Evolutionary conservation across 495 filamentous ascomycete genomes (phyloP).

Genomic region (Xylaria intraflava): DNA sequence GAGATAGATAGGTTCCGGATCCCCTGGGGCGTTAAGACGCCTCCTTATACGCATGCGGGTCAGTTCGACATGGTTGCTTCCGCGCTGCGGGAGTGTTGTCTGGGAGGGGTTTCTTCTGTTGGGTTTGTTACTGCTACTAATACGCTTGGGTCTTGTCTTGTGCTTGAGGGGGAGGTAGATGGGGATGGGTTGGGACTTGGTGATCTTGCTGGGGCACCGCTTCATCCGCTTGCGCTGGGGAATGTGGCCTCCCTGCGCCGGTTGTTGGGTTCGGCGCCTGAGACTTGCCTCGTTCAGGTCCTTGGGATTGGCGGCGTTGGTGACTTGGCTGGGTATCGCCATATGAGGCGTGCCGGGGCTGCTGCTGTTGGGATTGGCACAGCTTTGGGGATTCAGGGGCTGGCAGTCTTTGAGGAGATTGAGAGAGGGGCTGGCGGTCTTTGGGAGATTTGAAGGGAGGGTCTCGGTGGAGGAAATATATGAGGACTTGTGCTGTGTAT

Average conservation of each 20-base stretch:
- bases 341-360: slow-evolving; percentile 61
- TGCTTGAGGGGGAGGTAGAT: slow-evolving; percentile 29
- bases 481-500: too few relatives aligned
- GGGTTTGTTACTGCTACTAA: slow-evolving; percentile 66
- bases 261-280: slow-evolving; percentile 41
- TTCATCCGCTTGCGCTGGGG: slow-evolving; percentile 68
- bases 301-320: slow-evolving; percentile 64
- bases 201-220: slow-evolving; percentile 57
- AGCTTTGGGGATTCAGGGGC: slow-evolving; percentile 53
- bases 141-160: slow-evolving; percentile 60
- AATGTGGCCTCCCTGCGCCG: slow-evolving; percentile 56
- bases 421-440: slow-evolving; percentile 16
- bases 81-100: slow-evolving; percentile 35
- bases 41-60: slow-evolving; percentile 60
- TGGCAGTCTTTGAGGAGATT: slow-evolving; percentile 54
- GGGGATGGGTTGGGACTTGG: slow-evolving; percentile 45
- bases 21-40: slow-evolving; percentile 59
- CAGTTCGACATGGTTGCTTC: slow-evolving; percentile 50
- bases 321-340: slow-evolving; percentile 48
- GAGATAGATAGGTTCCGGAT: slow-evolving; percentile 6
- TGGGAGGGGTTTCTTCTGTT: slow-evolving; percentile 27
- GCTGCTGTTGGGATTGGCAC: slow-evolving; percentile 57
- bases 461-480: too few relatives aligned
- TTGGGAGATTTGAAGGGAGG: not conserved
- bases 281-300: slow-evolving; percentile 39